A percentile compares a stretch with the other conserved stretches of the same genome.
phyloP scores from a whole-genome alignment of 805 yeast species.

The Clavispora fructus region DNA sequence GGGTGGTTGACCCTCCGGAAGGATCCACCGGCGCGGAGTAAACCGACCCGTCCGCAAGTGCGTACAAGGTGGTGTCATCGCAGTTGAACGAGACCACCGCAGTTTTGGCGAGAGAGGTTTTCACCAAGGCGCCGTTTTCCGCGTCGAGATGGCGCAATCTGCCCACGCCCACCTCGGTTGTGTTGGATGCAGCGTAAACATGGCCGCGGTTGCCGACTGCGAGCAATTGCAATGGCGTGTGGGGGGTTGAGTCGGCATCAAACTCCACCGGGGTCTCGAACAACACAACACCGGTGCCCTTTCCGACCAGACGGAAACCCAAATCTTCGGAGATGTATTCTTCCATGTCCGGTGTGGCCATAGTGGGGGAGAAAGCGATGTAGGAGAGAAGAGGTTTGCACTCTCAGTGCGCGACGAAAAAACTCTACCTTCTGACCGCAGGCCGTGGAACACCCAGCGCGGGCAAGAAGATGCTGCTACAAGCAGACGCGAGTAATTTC shows the following conservation, averaged over 20 bases:
- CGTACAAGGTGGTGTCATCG: constrained; percentile 18
- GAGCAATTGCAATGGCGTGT: constrained; percentile 24
- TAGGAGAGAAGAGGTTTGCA: not conserved
- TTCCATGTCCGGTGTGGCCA: constrained; percentile 6
- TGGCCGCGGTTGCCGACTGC: constrained; percentile 28
- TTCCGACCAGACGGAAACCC: constrained; percentile 40
- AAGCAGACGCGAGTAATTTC: no score
- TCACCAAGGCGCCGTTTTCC: constrained; percentile 2
- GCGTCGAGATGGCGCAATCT: constrained; percentile 25
- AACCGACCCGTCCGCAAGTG: constrained; percentile 19
- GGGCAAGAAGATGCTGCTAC: no score
- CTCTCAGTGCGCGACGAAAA: not conserved
- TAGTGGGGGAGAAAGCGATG: not conserved
- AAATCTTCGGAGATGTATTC: constrained; percentile 33
- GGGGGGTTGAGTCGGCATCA: constrained; percentile 5
- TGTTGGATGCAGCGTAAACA: constrained; percentile 36
- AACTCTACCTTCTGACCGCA: not conserved
- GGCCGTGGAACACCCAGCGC: no score
- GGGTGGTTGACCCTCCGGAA: not conserved
- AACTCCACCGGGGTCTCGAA: constrained; percentile 26
- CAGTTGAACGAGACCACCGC: constrained; percentile 14
- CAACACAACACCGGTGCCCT: constrained; percentile 24
- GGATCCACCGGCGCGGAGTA: constrained; percentile 9
- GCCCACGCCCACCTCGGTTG: constrained; percentile 30
- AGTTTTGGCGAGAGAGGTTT: constrained; percentile 10